A percentile compares a stretch with the other conserved stretches of the same genome.
Evolutionary conservation across 495 filamentous ascomycete genomes (phyloP).

Genomic region (Podospora sp.): DNA sequence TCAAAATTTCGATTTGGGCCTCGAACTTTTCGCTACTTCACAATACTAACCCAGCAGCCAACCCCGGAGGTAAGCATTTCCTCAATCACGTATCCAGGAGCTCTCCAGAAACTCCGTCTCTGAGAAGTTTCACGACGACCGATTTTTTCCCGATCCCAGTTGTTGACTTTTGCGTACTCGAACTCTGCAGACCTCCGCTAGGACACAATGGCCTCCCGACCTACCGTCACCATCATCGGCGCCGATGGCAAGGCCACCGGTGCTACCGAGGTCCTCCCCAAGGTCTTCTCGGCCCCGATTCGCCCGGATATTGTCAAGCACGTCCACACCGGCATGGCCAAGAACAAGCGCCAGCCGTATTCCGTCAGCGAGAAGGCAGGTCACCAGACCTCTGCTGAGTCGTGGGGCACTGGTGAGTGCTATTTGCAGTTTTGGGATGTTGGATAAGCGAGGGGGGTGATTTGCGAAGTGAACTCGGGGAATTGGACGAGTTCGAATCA

Average conservation of each 20-base stretch:
- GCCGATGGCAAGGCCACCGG: conserved; percentile 89
- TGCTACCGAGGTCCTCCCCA: conserved; percentile 83
- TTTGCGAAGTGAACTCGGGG: not conserved
- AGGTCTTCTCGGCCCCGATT: conserved; percentile 94
- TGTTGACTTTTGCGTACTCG: conserved; percentile 3
- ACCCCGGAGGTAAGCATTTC: conserved; percentile 33
- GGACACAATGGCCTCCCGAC: conserved; percentile 85
- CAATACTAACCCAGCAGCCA: conserved; percentile 31
- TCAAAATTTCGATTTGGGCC: conserved; percentile 41
- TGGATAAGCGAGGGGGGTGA: conserved; percentile 2
- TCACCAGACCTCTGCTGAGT: conserved; percentile 99
- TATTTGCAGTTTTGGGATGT: conserved; percentile 19
- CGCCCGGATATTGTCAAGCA: conserved; percentile 98
- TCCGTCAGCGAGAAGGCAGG: conserved; percentile 99
- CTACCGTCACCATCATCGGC: conserved; percentile 90
- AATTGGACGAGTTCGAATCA: conserved; percentile 7
- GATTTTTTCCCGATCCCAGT: not conserved
- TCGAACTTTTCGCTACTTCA: conserved; percentile 36
- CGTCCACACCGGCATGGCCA: conserved; percentile 98
- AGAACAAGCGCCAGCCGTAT: conserved; percentile 99
- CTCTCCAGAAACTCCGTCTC: conserved; percentile 11
- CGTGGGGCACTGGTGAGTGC: conserved; percentile 98
- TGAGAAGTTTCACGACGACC: conserved; percentile 17
- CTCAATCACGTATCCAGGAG: not conserved
- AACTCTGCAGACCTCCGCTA: conserved; percentile 27